phyloP scores from a whole-genome alignment of 2,329 filamentous ascomycete species.

The Colletotrichum higginsianum region DNA sequence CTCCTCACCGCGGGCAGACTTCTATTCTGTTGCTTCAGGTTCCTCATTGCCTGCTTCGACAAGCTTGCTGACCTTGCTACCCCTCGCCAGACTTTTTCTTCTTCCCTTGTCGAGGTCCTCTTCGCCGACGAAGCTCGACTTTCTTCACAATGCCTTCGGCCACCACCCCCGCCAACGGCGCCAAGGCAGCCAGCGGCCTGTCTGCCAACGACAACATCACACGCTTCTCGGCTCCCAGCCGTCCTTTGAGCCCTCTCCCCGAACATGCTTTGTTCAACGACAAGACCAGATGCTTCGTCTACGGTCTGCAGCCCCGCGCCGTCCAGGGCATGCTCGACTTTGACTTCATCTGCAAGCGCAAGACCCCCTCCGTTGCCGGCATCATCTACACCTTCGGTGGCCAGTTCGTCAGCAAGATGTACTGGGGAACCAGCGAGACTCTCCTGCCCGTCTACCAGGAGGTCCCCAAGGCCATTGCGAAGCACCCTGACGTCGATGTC shows the following conservation, averaged over 20 bases:
- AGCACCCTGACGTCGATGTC: slow-evolving; percentile 97
- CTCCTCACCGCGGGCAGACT: slow-evolving; percentile 34
- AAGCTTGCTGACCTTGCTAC: slow-evolving; percentile 42
- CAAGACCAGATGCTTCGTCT: slow-evolving; percentile 99
- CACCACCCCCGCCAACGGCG: slow-evolving; percentile 59
- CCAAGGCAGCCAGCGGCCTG: slow-evolving; percentile 60
- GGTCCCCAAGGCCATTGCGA: slow-evolving; percentile 90
- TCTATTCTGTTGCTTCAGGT: slow-evolving; percentile 37
- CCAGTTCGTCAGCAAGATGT: slow-evolving; percentile 99
- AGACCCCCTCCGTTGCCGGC: slow-evolving; percentile 94
- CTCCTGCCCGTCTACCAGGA: slow-evolving; percentile 98
- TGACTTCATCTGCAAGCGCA: slow-evolving; percentile 99
- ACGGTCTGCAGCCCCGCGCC: slow-evolving; percentile 96
- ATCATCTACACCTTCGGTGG: slow-evolving; percentile 99
- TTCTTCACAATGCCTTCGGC: slow-evolving; percentile 67
- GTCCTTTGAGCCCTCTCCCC: slow-evolving; percentile 89
- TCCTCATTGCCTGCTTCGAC: slow-evolving; percentile 39
- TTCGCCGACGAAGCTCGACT: slow-evolving; percentile 37
- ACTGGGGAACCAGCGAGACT: slow-evolving; percentile 99
- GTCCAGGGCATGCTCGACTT: slow-evolving; percentile 98
- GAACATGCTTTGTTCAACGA: slow-evolving; percentile 96
- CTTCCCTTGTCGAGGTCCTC: slow-evolving; percentile 38
- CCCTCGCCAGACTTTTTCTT: slow-evolving; percentile 44
- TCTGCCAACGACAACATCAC: slow-evolving; percentile 99
- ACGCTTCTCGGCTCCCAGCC: slow-evolving; percentile 93